Base-by-base conservation (phyloP, 768 basidiomycete genomes). In the Leccinum arenicola region DNA sequence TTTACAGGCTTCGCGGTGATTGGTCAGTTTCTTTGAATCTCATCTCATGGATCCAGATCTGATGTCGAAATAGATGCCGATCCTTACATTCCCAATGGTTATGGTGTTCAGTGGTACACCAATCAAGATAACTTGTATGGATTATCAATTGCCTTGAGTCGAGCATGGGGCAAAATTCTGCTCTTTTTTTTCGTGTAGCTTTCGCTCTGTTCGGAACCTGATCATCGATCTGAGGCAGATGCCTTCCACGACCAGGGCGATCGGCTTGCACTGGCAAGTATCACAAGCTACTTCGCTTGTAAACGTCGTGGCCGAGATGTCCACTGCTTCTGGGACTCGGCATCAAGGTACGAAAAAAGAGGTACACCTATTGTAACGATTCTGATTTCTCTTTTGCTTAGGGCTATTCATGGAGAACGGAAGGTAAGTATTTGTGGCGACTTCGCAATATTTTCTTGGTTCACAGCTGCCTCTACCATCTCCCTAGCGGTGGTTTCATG, bases 231-330 rank as follows among this genome's bases (percentile, higher is more conserved):
- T 85, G 59, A 75, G 75, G 73, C 79, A 70, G 56, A 81, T 86
- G 54, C 82, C 87, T 43, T 75, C 85, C 2, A 64, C 72, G 14
- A 76, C 74, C 15, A 64, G 79, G 63, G 87, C 84, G 36, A 87
- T 83, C 19, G 89, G 87, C 25, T 74, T 92, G 33, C 90, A 92
- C 64, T 92, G 90, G 90, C 90, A 92, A 73, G 86, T 91, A 21
- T 80, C 90, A 3, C 90, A 92, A 68, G 82, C 84, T 3, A 91
- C 90, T 0, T 88, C 87, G 0, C 74, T 93, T 57, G 77, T 85
- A 49, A 91, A 92, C 66, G 81, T 93, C 56, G 80, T 83, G 14
- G 79, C 91, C 55, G 71, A 87, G 54, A 87, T 91, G 87, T 88
- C 86, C 21, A 80, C 80, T 12, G 83, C 78, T 27, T 50, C 78